Evolutionary conservation across 345 rosid genomes (phyloP), one percentile per base, ranked within the genome.

Genomic region (Diplotaxis tenuifolia): DNA sequence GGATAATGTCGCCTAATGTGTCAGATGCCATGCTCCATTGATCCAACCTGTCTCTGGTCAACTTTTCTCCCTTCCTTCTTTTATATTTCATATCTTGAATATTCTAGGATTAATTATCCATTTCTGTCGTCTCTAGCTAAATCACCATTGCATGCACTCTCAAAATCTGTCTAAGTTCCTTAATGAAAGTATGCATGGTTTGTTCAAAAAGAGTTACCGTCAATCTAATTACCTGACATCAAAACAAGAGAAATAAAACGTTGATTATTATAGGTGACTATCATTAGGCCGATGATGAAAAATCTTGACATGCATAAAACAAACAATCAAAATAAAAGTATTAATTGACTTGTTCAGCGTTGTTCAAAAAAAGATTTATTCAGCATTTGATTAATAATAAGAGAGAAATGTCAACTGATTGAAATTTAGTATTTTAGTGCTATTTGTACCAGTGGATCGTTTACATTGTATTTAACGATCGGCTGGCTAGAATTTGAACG

Each of bases 21-120:
- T 77, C 80, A 71, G 80, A 71, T 59, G 68, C 64, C 80, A 77
- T 72, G 80, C 71, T 71, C 59, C 25, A n/a, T 57, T 76, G 71
- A 64, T 76, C 80, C 69, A 65, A 59, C 67, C 52, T 77, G 76
- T 40, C 73, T 50, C 72, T 71, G 36, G 57, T 77, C 76, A 65
- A 65, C 38, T 65, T 65, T 52, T 49, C 49, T 59, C 15, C 80
- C 72, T 64, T 77, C 34, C 72, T 60, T 36, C 8, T 55, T 38
- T 16, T 12, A 6, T 34, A 12, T 34, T 60, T 9, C 22, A 20
- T 18, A 14, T 68, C 21, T 47, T 47, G 9, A 10, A 50, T 50
- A 7, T 3, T 7, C 1, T 14, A 57, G 0, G n/a, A n/a, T n/a
- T n/a, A n/a, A n/a, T n/a, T n/a, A n/a, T n/a, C n/a, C n/a, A n/a